Percentiles rank a stretch among this genome's conserved stretches.
Evolutionary conservation across 2,329 filamentous ascomycete genomes (phyloP).

Genomic region (Colletotrichum magnum): DNA sequence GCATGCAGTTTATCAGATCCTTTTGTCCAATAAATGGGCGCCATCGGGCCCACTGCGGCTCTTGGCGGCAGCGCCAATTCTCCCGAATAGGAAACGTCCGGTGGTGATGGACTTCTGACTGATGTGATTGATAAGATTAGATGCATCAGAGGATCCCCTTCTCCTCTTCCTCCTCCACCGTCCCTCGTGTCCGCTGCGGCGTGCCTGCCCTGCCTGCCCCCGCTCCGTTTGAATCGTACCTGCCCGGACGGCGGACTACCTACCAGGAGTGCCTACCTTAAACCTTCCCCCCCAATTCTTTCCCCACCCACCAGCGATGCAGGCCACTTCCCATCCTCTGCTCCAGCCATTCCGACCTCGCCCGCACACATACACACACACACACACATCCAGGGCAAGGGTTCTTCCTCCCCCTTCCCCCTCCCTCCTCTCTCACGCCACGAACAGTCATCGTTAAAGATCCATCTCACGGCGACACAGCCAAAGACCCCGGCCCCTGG

Average conservation of each 20-base stretch:
- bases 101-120: slow-evolving; percentile 18
- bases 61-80: slow-evolving; percentile 32
- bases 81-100: slow-evolving; percentile 25
- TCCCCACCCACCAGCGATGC: background rate
- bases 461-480: background rate
- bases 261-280: slow-evolving; percentile 2
- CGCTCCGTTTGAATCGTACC: too few species aligned
- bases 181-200: background rate
- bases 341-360: slow-evolving; percentile 18
- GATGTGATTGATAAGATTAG: slow-evolving; percentile 41
- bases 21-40: slow-evolving; percentile 14
- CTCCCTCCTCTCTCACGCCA: slow-evolving; percentile 27
- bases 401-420: slow-evolving; percentile 7
- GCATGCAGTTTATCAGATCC: slow-evolving; percentile 30
- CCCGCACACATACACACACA: background rate
- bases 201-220: too few species aligned
- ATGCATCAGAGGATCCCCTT: slow-evolving; percentile 30
- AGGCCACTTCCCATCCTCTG: background rate
- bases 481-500: slow-evolving; percentile 8
- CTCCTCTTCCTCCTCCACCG: background rate
- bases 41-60: slow-evolving; percentile 7
- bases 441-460: slow-evolving; percentile 29
- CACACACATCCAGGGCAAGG: background rate
- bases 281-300: slow-evolving; percentile 1
- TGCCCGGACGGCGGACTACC: too few species aligned